These are phyloP conservation scores for Ceratocystis ficicola DNA, from an alignment of 2,329 filamentous ascomycete genomes.

Conservation along the genomic window DNA sequence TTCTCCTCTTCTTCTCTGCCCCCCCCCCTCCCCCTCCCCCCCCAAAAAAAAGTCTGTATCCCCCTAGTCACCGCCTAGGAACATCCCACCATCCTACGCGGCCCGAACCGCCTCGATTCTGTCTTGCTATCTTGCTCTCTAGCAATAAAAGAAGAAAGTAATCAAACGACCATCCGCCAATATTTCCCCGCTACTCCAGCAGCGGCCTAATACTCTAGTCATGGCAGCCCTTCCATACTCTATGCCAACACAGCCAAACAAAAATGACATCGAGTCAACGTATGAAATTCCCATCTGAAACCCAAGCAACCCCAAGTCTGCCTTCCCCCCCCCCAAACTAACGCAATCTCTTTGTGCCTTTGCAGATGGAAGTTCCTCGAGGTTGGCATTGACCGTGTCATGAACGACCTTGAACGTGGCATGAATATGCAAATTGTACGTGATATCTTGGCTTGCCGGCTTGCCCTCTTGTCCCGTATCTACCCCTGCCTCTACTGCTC, in stretches of 20 bases:
- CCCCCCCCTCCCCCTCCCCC: neutral
- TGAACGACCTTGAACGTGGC: constrained; percentile 81
- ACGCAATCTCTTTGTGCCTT: neutral
- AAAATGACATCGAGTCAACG: constrained; percentile 48
- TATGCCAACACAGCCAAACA: constrained; percentile 48
- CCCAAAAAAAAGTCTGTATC: neutral
- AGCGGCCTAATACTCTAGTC: constrained; percentile 22
- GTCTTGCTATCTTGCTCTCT: neutral
- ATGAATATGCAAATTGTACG: constrained; percentile 78
- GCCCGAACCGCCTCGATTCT: too few species aligned
- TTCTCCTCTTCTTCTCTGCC: neutral
- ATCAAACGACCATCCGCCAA: neutral
- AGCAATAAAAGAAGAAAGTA: too few species aligned
- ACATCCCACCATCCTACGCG: too few species aligned
- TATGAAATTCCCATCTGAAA: constrained; percentile 26
- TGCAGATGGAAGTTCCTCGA: constrained; percentile 80
- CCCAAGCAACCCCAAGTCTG: neutral
- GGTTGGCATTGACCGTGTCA: constrained; percentile 78
- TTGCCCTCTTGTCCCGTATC: neutral
- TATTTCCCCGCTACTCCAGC: neutral
- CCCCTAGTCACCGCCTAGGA: neutral
- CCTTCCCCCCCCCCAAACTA: neutral
- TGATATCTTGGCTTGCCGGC: neutral
- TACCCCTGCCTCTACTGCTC: neutral
- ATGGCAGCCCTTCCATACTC: constrained; percentile 29